A percentile compares a stretch with the other conserved stretches of the same genome.
phyloP scores from a whole-genome alignment of 768 basidiomycete genomes.

The Mycena galopus region DNA sequence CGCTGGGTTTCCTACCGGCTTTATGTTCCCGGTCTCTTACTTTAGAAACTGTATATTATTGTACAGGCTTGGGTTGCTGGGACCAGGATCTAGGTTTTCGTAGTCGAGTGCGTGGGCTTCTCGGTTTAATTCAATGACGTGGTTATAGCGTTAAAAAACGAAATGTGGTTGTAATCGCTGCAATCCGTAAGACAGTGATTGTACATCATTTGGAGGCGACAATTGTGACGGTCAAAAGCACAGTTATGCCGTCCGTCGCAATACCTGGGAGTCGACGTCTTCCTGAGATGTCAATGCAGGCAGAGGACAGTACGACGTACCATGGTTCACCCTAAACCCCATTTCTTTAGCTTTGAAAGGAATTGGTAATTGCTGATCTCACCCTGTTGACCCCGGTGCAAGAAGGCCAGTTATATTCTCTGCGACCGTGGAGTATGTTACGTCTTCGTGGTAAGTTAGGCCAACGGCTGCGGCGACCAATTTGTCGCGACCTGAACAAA shows the following conservation, averaged over 20 bases:
- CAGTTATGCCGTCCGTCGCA: slow-evolving; percentile 60
- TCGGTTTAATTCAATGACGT: neutral
- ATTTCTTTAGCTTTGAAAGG: neutral
- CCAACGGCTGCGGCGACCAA: slow-evolving; percentile 55
- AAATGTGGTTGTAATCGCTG: too few species aligned
- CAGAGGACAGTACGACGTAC: neutral
- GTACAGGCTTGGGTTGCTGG: slow-evolving; percentile 11
- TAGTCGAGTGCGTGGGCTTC: neutral
- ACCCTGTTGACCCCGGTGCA: slow-evolving; percentile 54
- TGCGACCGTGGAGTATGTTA: slow-evolving; percentile 52
- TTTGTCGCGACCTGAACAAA: slow-evolving; percentile 46
- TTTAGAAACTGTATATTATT: neutral
- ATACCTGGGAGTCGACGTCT: slow-evolving; percentile 55
- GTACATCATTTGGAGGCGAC: neutral
- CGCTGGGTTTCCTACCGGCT: neutral
- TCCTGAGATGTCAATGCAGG: neutral
- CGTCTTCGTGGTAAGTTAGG: slow-evolving; percentile 42
- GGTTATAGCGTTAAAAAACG: too few species aligned
- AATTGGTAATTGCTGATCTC: slow-evolving; percentile 42
- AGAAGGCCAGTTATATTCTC: slow-evolving; percentile 58
- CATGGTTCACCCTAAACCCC: slow-evolving; percentile 18
- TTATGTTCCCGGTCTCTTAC: neutral
- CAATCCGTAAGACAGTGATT: neutral
- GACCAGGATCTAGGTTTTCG: neutral
- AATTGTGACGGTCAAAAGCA: slow-evolving; percentile 58